A percentile compares a stretch with the other conserved stretches of the same genome.
phyloP scores from a whole-genome alignment of 2,329 filamentous ascomycete species.

The Alternaria arborescens region DNA sequence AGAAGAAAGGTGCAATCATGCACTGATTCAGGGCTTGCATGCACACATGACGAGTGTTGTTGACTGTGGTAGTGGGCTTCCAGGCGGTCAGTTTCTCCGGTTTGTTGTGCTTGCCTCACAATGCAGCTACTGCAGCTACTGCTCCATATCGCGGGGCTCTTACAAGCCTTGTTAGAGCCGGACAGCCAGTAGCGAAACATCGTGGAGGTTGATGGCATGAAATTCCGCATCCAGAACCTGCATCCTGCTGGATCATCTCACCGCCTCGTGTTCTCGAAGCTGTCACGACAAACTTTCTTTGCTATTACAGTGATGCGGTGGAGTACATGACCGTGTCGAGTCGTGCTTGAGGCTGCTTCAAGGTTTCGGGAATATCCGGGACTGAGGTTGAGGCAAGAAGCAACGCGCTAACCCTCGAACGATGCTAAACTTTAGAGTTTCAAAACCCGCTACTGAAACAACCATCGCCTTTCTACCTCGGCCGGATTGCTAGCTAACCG shows the following conservation, averaged over 20 bases:
- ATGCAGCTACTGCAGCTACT: not conserved
- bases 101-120: slow-evolving; percentile 3
- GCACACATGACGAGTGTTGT: not conserved
- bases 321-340: not conserved
- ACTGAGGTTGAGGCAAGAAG: slow-evolving; percentile 11
- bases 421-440: slow-evolving; percentile 40
- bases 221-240: slow-evolving; percentile 2
- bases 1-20: not conserved
- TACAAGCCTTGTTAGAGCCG: not conserved
- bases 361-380: slow-evolving; percentile 26
- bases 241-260: slow-evolving; percentile 1
- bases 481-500: slow-evolving; percentile 8
- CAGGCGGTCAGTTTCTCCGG: not conserved
- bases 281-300: not conserved
- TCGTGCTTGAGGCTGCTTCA: not conserved
- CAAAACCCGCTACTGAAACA: slow-evolving; percentile 29
- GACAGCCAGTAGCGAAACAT: slow-evolving; percentile 5
- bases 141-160: not conserved
- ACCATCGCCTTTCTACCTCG: slow-evolving; percentile 12
- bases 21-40: not conserved
- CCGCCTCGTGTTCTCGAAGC: slow-evolving; percentile 2
- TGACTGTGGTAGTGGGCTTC: not conserved
- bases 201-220: slow-evolving; percentile 1
- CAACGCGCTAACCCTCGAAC: slow-evolving; percentile 27
- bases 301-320: not conserved